These are phyloP conservation scores for Akebia trifoliata DNA, from an alignment of 164 flowering plant genomes.

Conservation along the genomic window DNA sequence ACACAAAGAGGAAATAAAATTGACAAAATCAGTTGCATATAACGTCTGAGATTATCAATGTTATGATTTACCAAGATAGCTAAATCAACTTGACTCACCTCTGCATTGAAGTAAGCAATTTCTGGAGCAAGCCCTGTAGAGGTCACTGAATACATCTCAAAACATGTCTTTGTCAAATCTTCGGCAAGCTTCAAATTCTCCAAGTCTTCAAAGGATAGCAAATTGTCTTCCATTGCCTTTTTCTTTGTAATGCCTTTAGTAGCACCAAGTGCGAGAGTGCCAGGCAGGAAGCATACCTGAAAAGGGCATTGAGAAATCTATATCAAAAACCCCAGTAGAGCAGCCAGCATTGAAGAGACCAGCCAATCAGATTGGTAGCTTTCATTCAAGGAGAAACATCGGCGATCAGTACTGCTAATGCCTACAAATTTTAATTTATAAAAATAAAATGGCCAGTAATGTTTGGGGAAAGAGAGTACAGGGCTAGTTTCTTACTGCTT, in stretches of 20 bases:
- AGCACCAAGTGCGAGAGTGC: constrained; percentile 98
- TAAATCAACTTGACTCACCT: constrained; percentile 40
- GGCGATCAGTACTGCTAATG: neutral
- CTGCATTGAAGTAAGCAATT: constrained; percentile 78
- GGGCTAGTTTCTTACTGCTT: too few species aligned
- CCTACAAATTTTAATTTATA: neutral
- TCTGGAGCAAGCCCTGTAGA: constrained; percentile 98
- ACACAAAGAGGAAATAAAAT: neutral
- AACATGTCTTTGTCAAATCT: constrained; percentile 85
- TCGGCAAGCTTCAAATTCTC: constrained; percentile 94
- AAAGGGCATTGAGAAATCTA: constrained; percentile 8
- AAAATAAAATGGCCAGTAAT: too few species aligned
- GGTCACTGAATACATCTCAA: constrained; percentile 85
- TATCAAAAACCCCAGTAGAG: neutral
- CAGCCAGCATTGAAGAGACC: neutral
- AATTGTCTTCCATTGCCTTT: constrained; percentile 65
- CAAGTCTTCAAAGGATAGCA: constrained; percentile 70
- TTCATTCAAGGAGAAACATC: neutral
- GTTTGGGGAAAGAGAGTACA: too few species aligned
- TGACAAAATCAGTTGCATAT: neutral
- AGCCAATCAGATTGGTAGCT: neutral
- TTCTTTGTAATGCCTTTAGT: constrained; percentile 83
- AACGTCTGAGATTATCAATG: neutral
- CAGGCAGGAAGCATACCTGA: constrained; percentile 95
- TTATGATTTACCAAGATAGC: neutral